phyloP scores from a whole-genome alignment of 1,284 basidiomycete species.

The Inonotus hispidus region DNA sequence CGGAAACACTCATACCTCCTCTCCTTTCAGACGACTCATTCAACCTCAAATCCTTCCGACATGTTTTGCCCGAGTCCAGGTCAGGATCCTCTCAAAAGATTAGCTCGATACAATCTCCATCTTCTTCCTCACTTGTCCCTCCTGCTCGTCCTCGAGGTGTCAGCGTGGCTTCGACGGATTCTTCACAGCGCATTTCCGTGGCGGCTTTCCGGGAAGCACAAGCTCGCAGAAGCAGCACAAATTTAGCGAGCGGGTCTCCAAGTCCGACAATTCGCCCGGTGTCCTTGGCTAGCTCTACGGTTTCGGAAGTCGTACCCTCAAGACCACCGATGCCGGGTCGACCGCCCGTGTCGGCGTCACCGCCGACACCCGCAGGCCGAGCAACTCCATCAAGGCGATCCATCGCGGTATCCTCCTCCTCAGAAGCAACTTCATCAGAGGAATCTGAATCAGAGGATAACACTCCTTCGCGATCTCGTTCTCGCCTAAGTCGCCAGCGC shows the following conservation, averaged over 20 bases:
- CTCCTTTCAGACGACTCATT: constrained; percentile 28
- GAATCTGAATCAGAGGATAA: constrained; percentile 39
- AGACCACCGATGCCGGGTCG: constrained; percentile 12
- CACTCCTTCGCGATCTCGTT: constrained; percentile 32
- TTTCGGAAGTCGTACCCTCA: constrained; percentile 19
- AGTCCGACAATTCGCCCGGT: constrained; percentile 39
- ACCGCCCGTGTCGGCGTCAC: constrained; percentile 3
- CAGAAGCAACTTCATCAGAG: constrained; percentile 31
- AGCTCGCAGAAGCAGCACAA: constrained; percentile 54
- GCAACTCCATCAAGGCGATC: constrained; percentile 22
- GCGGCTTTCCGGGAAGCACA: constrained; percentile 75
- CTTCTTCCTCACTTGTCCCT: constrained; percentile 21
- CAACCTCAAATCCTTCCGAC: constrained; percentile 67
- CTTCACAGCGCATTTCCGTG: constrained; percentile 66
- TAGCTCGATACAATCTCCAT: constrained; percentile 23
- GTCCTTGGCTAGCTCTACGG: constrained; percentile 15
- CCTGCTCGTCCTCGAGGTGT: constrained; percentile 45
- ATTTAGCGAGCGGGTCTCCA: constrained; percentile 53
- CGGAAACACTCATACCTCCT: constrained; percentile 12
- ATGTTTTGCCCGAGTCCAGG: constrained; percentile 41
- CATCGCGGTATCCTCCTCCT: constrained; percentile 30
- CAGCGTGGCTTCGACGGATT: constrained; percentile 51
- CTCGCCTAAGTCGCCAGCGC: constrained; percentile 21
- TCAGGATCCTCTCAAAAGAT: constrained; percentile 26
- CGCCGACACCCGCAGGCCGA: neutral